Evolutionary conservation across 768 basidiomycete species (phyloP), one percentile per base, ranked within the genome.

Genomic region (Megacollybia marginata): DNA sequence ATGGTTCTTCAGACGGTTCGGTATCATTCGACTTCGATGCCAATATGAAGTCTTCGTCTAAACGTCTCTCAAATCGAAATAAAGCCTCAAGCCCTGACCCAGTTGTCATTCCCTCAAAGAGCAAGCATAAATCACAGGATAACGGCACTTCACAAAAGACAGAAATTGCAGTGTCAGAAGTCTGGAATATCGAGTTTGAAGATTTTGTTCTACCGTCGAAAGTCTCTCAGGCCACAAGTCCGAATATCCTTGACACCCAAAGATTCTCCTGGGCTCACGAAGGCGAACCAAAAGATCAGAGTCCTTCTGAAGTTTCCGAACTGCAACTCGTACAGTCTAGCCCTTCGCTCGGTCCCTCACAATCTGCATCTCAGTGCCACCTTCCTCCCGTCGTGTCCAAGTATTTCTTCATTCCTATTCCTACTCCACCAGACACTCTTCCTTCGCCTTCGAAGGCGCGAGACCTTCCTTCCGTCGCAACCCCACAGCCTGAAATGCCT

Each of bases 171-270:
- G 63, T 57, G 48, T 82, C 82, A 9, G 66, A 70, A 16, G 55
- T 75, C 8, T 83, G 82, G 82, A 77, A 75, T 52, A 79, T 83
- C 28, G 82, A 83, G 55, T 44, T 60, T 12, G 68, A 72, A 19
- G 54, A 48, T 57, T 62, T 49, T 53, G 59, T 28, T 50, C 62
- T 50, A 59, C 62, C 47, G 55, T 64, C 53, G 46, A 48, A 5
- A 48, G 56, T 42, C 44, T 54, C 44, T 51, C 55, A 23, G 23
- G 23, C 23, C 23, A 28, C 23, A 28, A 28, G 4, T 8, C 15
- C 38, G 38, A 18, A 40, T 15, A 15, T 18, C 38, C 13, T 40
- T 40, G 43, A 38, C 31, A 44, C 48, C 6, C 43, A 19, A 36
- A 5, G 9, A 34, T 11, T 44, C 15, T 42, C 38, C 18, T 44